Conservation (phyloP, 345 rosid species). For the Acer yangbiense region DNA sequence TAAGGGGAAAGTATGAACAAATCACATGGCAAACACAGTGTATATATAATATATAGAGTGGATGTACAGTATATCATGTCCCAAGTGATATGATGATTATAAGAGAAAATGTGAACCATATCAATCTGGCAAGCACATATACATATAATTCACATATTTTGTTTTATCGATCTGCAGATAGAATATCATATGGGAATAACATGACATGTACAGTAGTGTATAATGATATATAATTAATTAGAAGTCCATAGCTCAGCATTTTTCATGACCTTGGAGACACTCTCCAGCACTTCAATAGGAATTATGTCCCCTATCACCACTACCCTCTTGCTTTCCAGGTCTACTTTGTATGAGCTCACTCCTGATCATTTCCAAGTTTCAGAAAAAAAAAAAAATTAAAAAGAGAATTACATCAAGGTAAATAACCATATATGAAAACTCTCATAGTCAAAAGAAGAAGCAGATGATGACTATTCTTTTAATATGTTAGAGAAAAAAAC, state of each 20-base stretch:
- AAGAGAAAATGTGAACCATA: too few relatives aligned
- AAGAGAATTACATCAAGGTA: not conserved
- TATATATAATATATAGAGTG: too few relatives aligned
- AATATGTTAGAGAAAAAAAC: too few relatives aligned
- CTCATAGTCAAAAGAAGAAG: not conserved
- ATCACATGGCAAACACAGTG: too few relatives aligned
- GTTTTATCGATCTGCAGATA: too few relatives aligned
- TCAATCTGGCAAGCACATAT: too few relatives aligned
- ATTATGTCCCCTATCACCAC: constrained; percentile 81
- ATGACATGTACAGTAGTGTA: not conserved
- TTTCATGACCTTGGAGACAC: constrained; percentile 71
- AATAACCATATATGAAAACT: not conserved
- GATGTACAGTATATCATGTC: too few relatives aligned
- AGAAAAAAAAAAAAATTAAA: not conserved
- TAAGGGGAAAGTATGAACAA: too few relatives aligned
- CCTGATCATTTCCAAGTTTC: constrained; percentile 43
- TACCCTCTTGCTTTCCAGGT: constrained; percentile 88
- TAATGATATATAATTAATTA: not conserved
- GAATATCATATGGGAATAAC: not conserved
- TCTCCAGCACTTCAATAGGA: constrained; percentile 71
- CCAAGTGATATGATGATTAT: too few relatives aligned
- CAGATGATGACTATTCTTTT: not conserved
- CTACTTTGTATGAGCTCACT: constrained; percentile 85
- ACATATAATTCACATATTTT: too few relatives aligned
- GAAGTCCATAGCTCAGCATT: constrained; percentile 76